Percentiles rank a stretch among this genome's conserved stretches.
These are phyloP conservation scores for Fusarium denticulatum DNA, from an alignment of 2,329 filamentous ascomycete species.

Conservation along the genomic window DNA sequence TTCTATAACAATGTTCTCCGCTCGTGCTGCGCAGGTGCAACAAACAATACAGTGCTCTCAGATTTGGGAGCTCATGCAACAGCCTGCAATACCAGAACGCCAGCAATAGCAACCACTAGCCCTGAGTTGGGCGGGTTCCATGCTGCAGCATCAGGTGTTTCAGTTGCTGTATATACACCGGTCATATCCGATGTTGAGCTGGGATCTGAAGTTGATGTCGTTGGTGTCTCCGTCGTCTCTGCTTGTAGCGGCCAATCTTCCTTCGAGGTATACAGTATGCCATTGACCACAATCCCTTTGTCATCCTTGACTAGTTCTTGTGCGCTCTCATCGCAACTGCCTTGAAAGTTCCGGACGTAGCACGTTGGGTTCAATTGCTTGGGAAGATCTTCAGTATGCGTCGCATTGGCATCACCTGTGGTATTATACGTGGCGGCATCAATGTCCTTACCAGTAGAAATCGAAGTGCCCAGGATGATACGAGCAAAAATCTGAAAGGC, in stretches of 20 bases:
- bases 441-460: slow-evolving; percentile 64
- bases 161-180: slow-evolving; percentile 50
- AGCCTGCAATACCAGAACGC: slow-evolving; percentile 10
- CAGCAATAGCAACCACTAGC: slow-evolving; percentile 19
- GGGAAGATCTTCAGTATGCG: slow-evolving; percentile 63
- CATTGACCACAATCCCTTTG: slow-evolving; percentile 68
- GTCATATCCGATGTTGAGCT: slow-evolving; percentile 39
- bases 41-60: not conserved
- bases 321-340: slow-evolving; percentile 62
- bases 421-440: slow-evolving; percentile 64
- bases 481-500: slow-evolving; percentile 69
- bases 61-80: not conserved
- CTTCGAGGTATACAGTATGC: slow-evolving; percentile 60
- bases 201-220: slow-evolving; percentile 31
- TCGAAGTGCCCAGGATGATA: slow-evolving; percentile 64
- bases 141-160: slow-evolving; percentile 44
- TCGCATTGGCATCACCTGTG: slow-evolving; percentile 66
- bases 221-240: slow-evolving; percentile 34
- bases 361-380: slow-evolving; percentile 63
- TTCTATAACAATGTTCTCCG: not conserved
- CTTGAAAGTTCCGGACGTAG: slow-evolving; percentile 63
- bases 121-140: slow-evolving; percentile 14
- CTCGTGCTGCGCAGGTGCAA: not conserved
- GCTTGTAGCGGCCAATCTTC: slow-evolving; percentile 55
- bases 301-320: slow-evolving; percentile 59